Base-by-base conservation (phyloP, 768 basidiomycete species). In the Fistulinella prunicolor region DNA sequence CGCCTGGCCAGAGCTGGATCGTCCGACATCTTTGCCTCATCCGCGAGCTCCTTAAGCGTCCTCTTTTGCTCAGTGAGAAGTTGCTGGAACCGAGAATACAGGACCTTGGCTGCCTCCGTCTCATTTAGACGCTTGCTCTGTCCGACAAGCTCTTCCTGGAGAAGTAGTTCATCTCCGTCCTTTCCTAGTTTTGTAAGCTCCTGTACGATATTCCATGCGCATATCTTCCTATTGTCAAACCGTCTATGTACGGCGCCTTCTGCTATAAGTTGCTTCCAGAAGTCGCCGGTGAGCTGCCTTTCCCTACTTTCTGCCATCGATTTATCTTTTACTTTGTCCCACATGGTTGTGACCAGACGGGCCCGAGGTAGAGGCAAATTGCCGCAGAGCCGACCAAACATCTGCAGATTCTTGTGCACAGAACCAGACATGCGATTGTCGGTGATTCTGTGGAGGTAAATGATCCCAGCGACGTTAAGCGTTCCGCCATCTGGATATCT, bases 341-440 rank as follows among this genome's bases (percentile, higher is more conserved):
- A 73, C 65, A 69, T 71, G 2, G 67, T 73, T 1, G 72, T 74
- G n/a, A 66, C 57, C 12, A 74, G 50, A 17, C 64, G 53, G 6
- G 69, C 58, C n/a, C 68, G 69, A 29, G 14, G 53, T 22, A 68
- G 43, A 9, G 63, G 56, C 3, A 51, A 19, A 9, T 57, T 26
- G 6, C 73, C 73, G 34, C 73, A 74, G 14, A 74, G 47, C 21
- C 60, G 54, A 21, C 58, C 51, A 47, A 73, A 70, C 52, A 71
- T 47, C 16, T 55, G 49, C 40, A 73, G 62, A 49, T 69, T 70
- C 35, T 56, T 61, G 20, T 42, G 38, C 9, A 51, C 48, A 14
- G 67, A 62, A 13, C 67, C 70, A 9, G 59, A 51, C 57, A 74
- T 58, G 4, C 68, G 64, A 21, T 53, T 69, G 43, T 70, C 66